phyloP scores from a whole-genome alignment of 495 filamentous ascomycete species.

The Talaromyces ruber region DNA sequence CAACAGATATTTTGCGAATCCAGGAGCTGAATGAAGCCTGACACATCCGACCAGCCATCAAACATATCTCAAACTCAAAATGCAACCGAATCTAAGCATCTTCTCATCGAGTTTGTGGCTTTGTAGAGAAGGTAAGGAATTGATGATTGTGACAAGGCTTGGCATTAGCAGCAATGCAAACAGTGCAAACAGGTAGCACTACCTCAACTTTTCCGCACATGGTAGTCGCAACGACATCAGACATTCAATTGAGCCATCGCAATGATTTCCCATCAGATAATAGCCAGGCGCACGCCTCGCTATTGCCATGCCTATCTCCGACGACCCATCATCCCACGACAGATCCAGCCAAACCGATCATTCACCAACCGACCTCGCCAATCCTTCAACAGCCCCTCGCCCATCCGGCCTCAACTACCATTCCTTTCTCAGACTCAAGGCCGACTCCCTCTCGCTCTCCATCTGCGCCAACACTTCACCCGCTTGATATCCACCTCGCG shows the following conservation, averaged over 20 bases:
- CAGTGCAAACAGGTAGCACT: background rate
- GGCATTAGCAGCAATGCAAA: background rate
- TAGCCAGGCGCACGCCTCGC: background rate
- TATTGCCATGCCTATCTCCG: background rate
- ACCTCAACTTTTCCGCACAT: background rate
- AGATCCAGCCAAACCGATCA: constrained; percentile 14
- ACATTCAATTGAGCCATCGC: background rate
- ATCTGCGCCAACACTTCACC: constrained; percentile 46
- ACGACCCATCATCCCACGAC: background rate
- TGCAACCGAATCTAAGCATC: no score
- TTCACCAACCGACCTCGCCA: constrained; percentile 42
- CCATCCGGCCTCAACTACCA: constrained; percentile 66
- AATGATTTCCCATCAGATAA: constrained; percentile 2
- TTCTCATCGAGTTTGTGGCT: background rate
- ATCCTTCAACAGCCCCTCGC: constrained; percentile 37
- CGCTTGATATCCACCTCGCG: constrained; percentile 72
- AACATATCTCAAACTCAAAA: no score
- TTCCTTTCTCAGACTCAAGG: constrained; percentile 56
- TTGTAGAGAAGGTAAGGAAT: no score
- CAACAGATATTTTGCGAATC: no score
- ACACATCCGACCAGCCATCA: no score
- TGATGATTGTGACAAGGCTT: background rate
- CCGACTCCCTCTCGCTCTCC: constrained; percentile 27
- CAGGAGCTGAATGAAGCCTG: no score
- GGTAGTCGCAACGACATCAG: background rate